Conservation (phyloP, 176 grass and related monocot genomes). For the Zea luxurians region DNA sequence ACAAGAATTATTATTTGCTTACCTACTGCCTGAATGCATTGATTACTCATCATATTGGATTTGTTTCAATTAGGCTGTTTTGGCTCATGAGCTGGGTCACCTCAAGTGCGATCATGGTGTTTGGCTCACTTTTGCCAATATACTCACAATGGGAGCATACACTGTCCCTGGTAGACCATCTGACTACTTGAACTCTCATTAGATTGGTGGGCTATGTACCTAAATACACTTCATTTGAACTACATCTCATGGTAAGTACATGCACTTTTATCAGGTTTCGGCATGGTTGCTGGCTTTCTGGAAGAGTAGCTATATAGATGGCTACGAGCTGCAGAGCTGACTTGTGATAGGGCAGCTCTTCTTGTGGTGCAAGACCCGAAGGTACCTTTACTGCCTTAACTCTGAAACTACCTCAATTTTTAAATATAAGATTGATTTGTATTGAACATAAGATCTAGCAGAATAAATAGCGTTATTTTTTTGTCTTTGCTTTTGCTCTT, state of each 20-base stretch:
- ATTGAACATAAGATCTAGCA: too few relatives aligned
- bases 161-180: slow-evolving; percentile 67
- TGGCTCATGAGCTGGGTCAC: slow-evolving; percentile 96
- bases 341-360: too few relatives aligned
- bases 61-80: slow-evolving; percentile 81
- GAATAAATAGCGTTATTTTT: too few relatives aligned
- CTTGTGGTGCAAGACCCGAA: too few relatives aligned
- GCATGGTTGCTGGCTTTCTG: too few relatives aligned
- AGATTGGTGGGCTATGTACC: not conserved
- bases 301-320: too few relatives aligned
- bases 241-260: not conserved
- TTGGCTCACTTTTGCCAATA: slow-evolving; percentile 97
- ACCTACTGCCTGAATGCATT: not conserved
- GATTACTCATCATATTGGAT: slow-evolving; percentile 16
- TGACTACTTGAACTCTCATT: not conserved
- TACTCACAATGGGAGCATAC: slow-evolving; percentile 80
- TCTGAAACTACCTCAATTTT: too few relatives aligned
- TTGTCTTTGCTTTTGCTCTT: too few relatives aligned
- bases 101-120: slow-evolving; percentile 95
- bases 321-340: too few relatives aligned
- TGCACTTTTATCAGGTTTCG: too few relatives aligned
- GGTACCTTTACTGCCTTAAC: too few relatives aligned
- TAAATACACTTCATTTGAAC: not conserved
- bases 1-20: not conserved
- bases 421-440: too few relatives aligned